Base-by-base conservation (phyloP, 2,329 filamentous ascomycete species). In the Fusarium miscanthi region DNA sequence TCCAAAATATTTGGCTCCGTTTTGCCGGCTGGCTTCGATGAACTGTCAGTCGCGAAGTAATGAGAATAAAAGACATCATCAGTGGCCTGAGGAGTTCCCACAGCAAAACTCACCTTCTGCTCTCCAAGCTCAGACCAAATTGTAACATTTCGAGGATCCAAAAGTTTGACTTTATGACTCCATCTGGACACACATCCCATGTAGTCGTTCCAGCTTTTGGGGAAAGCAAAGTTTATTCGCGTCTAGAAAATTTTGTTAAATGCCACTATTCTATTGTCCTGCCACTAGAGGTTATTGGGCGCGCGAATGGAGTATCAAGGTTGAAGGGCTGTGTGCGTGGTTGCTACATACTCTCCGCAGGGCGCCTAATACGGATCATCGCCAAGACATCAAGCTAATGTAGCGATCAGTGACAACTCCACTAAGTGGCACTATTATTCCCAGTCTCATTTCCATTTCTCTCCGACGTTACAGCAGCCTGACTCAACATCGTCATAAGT, bases 401-500 rank as follows among this genome's bases (percentile, higher is more conserved):
- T 53, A 53, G 25, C 14, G 56, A 42, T 53, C 43, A 58, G 49
- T 31, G 31, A 51, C 57, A 70, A 51, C 56, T 68, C 56, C 58
- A 68, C 43, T 56, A 59, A 27, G 53, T 33, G 46, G 38, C 69
- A 57, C 63, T 46, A 65, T 59, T 72, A 72, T 72, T 72, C 57
- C 69, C 69, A 72, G 56, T 51, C 43, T 65, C 65, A 72, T 74
- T 69, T 74, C 65, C 70, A 70, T 67, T 48, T 48, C 42, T 59
- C 63, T 42, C 66, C 51, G 52, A 69, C 23, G 52, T 64, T 69
- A 37, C 65, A 69, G 25, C 51, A 64, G 52, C n/a, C 43, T 51
- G 33, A 40, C 38, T 52, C 45, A 27, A 45, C 13, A 30, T 67
- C 56, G 63, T 62, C 49, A 66, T 67, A 43, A 58, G 52, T 35